Evolutionary conservation across 805 yeast genomes (phyloP).

Genomic region (Candida sithepensis): DNA sequence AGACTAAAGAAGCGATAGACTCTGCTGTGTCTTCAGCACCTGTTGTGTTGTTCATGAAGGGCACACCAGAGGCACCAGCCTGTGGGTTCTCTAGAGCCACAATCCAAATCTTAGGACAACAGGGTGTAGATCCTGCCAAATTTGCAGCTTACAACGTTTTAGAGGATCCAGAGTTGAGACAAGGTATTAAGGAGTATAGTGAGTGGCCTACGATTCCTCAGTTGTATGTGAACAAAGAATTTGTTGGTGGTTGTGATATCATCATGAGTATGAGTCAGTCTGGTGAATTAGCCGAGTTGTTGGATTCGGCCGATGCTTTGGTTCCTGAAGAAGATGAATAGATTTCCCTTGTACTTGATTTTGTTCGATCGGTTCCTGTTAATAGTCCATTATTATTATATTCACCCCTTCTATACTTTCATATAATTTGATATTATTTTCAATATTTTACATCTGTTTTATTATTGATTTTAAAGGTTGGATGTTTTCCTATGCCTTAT

Average conservation of each 20-base stretch:
- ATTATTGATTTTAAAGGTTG: not conserved
- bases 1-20: conserved; percentile 79
- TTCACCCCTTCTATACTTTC: not conserved
- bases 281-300: conserved; percentile 85
- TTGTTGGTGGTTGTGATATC: conserved; percentile 97
- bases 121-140: conserved; percentile 94
- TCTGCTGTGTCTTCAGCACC: conserved; percentile 85
- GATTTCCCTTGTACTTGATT: too few species aligned
- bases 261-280: conserved; percentile 83
- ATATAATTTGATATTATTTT: not conserved
- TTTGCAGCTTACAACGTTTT: conserved; percentile 96
- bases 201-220: conserved; percentile 99
- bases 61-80: conserved; percentile 96
- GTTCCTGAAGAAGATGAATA: conserved; percentile 71
- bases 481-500: conserved; percentile 25
- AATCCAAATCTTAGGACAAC: conserved; percentile 87
- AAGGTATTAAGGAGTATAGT: conserved; percentile 92
- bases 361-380: too few species aligned
- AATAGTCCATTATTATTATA: not conserved
- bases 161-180: conserved; percentile 90
- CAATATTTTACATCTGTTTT: not conserved
- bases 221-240: conserved; percentile 83
- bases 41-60: conserved; percentile 96
- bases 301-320: conserved; percentile 75
- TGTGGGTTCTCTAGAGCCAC: conserved; percentile 98